Conservation (phyloP, 495 filamentous ascomycete species). For the Xylaria intraflava region DNA sequence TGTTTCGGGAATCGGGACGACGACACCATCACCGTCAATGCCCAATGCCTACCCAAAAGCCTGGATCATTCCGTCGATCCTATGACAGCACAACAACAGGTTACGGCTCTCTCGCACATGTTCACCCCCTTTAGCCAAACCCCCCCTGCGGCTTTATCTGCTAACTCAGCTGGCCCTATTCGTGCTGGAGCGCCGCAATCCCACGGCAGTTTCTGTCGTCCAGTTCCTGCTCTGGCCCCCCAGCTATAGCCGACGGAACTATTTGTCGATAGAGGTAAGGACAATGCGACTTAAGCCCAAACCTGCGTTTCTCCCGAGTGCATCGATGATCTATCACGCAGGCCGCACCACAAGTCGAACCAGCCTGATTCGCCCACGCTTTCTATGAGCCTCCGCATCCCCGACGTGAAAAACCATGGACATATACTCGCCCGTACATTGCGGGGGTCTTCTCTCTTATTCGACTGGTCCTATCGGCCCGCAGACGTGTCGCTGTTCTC, state of each 20-base stretch:
- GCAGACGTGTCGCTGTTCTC: background rate
- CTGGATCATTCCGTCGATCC: conserved; percentile 7
- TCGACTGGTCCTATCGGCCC: background rate
- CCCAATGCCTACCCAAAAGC: background rate
- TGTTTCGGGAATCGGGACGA: background rate
- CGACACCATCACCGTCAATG: background rate
- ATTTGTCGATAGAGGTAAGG: background rate
- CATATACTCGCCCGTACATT: background rate
- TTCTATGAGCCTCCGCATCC: background rate
- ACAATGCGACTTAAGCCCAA: background rate
- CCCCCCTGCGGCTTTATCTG: conserved; percentile 1
- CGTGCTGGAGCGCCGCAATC: background rate
- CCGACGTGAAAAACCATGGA: background rate
- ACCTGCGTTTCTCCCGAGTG: background rate
- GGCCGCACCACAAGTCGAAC: too few relatives aligned
- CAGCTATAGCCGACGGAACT: background rate
- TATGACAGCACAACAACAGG: conserved; percentile 3
- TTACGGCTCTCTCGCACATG: conserved; percentile 1
- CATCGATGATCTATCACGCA: background rate
- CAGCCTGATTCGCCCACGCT: conserved; percentile 2
- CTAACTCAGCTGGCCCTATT: conserved; percentile 1
- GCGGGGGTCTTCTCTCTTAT: background rate
- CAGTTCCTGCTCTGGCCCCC: background rate
- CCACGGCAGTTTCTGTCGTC: background rate
- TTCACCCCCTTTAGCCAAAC: background rate